Evolutionary conservation across 2,329 filamentous ascomycete species (phyloP), one percentile per base, ranked within the genome.

Genomic region (Penicillium sclerotiorum): DNA sequence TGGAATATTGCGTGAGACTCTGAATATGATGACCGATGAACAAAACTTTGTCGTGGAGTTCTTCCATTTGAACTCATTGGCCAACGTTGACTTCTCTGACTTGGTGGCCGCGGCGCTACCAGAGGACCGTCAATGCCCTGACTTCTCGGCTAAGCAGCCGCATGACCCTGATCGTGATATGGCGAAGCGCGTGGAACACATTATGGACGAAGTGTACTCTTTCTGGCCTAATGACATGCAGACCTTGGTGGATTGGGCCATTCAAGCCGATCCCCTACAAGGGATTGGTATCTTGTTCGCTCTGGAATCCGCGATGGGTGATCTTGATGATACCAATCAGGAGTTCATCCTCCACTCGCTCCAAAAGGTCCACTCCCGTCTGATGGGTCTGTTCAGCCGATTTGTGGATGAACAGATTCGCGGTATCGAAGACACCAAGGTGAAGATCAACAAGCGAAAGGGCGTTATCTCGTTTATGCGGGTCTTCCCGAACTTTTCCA

Each of bases 371-470:
- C 89, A 94, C 59, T 81, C 84, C 48, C 83, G 82, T 35, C 77
- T 97, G 15, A 84, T 88, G 58, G 81, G 82, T 2, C 82, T 89
- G 2, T 96, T 96, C 75, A 85, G 81, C 53, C 90, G 89, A 55
- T 96, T 97, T 62, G 85, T 97, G 8, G 93, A 97, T 59, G 90
- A 96, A 57, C 94, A 99, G 69, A 88, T 97, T 51, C 89, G 90
- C 21, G 92, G 91, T 5, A 96, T 97, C 56, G 94, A 97, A 73
- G 94, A 97, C 54, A 97, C 92, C 32, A 97, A 97, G 73, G 93
- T 99, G 70, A 96, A 96, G 77, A 91, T 96, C 73, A 96, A 96
- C 78, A 97, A 97, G 78, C 88, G 94, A 59, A 96, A 95, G 75
- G 93, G 94, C 9, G 90, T 99, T 49, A 96, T 97, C 62, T 86